phyloP scores from a whole-genome alignment of 1,284 basidiomycete species.

The Ustilago shanxiensis region DNA sequence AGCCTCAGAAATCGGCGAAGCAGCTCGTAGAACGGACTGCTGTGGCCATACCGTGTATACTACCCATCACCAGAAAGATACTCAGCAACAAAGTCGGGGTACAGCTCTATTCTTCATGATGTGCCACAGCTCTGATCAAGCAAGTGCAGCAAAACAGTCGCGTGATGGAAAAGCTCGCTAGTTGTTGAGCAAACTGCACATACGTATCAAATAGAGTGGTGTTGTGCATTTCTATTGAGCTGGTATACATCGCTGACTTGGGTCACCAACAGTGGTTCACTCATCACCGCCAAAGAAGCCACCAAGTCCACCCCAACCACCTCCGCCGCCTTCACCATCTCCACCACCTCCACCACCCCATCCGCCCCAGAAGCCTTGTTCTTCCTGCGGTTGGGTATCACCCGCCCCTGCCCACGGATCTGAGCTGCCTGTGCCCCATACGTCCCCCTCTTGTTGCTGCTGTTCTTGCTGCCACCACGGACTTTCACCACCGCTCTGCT shows the following conservation, averaged over 20 bases:
- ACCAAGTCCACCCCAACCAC: slow-evolving; percentile 47
- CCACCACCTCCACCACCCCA: slow-evolving; percentile 29
- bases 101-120: too few species aligned
- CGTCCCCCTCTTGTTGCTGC: slow-evolving; percentile 33
- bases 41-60: slow-evolving; percentile 22
- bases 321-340: slow-evolving; percentile 11
- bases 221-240: neutral
- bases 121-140: too few species aligned
- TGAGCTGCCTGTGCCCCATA: slow-evolving; percentile 35
- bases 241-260: slow-evolving; percentile 14
- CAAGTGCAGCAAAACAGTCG: too few species aligned
- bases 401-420: slow-evolving; percentile 50
- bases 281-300: slow-evolving; percentile 48
- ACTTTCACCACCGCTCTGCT: slow-evolving; percentile 16
- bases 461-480: slow-evolving; percentile 42
- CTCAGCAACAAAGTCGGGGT: neutral
- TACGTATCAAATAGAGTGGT: neutral
- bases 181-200: too few species aligned
- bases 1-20: neutral
- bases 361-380: slow-evolving; percentile 20
- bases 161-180: too few species aligned
- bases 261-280: slow-evolving; percentile 14
- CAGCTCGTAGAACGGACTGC: neutral
- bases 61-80: slow-evolving; percentile 11
- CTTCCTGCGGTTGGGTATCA: slow-evolving; percentile 21